Conservation (phyloP, 768 basidiomycete species). For the Coprinopsis cinerea region DNA sequence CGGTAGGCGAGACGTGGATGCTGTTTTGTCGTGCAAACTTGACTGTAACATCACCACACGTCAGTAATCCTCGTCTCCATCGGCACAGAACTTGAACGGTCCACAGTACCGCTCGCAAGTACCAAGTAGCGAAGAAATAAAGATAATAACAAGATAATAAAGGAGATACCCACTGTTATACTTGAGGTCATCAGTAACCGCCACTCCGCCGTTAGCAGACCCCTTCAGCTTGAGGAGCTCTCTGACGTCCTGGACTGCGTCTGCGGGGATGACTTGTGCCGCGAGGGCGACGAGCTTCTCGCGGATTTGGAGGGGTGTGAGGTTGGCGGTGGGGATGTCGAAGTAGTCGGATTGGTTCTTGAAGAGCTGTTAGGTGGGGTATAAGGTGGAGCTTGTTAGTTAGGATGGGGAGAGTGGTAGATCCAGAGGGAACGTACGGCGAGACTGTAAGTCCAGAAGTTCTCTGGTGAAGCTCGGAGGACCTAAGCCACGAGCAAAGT, state of each 20-base stretch:
- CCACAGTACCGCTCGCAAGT: no score
- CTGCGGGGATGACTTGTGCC: constrained; percentile 42
- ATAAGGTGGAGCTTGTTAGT: background rate
- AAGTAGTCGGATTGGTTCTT: constrained; percentile 72
- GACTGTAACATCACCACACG: constrained; percentile 39
- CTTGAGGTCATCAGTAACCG: constrained; percentile 81
- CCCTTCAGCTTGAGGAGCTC: constrained; percentile 59
- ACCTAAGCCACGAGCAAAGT: constrained; percentile 37
- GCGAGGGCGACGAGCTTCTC: constrained; percentile 64
- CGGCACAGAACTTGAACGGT: no score
- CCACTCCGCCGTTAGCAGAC: constrained; percentile 73
- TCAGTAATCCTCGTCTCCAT: no score
- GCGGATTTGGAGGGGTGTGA: constrained; percentile 69
- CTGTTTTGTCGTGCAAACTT: constrained; percentile 89
- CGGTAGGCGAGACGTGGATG: constrained; percentile 86
- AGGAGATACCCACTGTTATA: constrained; percentile 61
- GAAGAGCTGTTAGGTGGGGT: constrained; percentile 54
- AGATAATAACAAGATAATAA: no score
- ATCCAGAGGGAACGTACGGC: constrained; percentile 45
- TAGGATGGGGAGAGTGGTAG: background rate
- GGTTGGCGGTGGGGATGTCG: constrained; percentile 62
- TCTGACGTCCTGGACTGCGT: constrained; percentile 47
- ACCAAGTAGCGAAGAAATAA: no score
- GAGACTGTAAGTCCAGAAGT: constrained; percentile 75
- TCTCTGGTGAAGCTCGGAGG: constrained; percentile 61